A percentile compares a stretch with the other conserved stretches of the same genome.
Conservation (phyloP, 805 yeast species). For the Candida incommunis region DNA sequence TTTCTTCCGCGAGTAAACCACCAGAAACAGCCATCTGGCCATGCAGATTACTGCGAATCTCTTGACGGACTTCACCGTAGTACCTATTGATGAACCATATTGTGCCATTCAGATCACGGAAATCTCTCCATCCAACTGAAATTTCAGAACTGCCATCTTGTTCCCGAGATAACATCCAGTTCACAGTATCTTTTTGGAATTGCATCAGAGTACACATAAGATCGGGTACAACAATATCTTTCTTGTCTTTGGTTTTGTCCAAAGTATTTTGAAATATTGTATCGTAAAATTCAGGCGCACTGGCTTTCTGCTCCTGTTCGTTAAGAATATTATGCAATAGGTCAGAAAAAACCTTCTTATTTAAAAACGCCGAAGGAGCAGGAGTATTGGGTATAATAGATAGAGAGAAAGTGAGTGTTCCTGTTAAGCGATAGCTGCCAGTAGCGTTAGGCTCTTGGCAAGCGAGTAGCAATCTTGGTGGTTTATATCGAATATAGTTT, state of each 20-base stretch:
- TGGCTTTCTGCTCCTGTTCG: not conserved
- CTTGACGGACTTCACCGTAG: not conserved
- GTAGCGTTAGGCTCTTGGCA: not conserved
- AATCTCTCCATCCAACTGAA: not conserved
- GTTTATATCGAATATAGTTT: not conserved
- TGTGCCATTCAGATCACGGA: not conserved
- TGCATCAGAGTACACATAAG: not conserved
- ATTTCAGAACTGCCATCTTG: not conserved
- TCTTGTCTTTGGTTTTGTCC: not conserved
- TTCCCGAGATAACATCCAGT: not conserved
- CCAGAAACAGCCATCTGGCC: conserved; percentile 7
- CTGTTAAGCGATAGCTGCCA: not conserved
- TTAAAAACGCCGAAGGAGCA: not conserved
- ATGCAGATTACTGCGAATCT: not conserved
- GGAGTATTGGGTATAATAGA: not conserved
- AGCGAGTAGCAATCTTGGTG: not conserved
- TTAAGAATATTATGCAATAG: not conserved
- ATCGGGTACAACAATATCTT: not conserved
- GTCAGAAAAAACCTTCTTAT: not conserved
- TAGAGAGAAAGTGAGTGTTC: not conserved
- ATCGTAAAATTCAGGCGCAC: not conserved
- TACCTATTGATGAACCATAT: not conserved
- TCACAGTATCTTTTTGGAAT: not conserved
- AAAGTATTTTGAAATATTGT: not conserved
- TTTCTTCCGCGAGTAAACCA: conserved; percentile 82